Conservation (phyloP, 345 rosid species). For the Bruguiera parviflora region DNA sequence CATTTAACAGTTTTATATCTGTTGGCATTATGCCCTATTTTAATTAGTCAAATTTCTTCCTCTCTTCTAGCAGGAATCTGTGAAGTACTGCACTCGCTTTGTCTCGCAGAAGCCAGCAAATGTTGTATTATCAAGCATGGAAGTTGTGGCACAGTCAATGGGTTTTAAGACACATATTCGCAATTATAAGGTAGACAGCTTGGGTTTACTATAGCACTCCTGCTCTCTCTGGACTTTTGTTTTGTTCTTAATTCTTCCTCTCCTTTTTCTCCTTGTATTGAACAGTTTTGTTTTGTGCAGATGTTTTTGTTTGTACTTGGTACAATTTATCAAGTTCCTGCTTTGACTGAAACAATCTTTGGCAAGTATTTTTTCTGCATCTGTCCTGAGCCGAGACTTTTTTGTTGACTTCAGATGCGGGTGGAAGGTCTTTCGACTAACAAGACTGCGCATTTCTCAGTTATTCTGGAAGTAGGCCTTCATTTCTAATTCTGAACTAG, state of each 20-base stretch:
- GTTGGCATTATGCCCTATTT: background rate
- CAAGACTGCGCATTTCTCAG: constrained; percentile 66
- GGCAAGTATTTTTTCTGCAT: background rate
- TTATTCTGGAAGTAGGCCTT: constrained; percentile 66
- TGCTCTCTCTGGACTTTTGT: background rate
- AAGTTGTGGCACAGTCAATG: constrained; percentile 98
- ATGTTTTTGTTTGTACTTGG: background rate
- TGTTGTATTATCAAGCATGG: constrained; percentile 89
- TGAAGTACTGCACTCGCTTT: constrained; percentile 81
- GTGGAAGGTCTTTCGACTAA: constrained; percentile 82
- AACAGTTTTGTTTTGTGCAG: background rate
- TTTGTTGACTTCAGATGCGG: constrained; percentile 68
- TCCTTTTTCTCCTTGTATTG: background rate
- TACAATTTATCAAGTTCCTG: background rate
- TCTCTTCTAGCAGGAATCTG: constrained; percentile 53
- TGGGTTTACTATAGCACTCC: background rate
- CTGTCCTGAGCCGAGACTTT: background rate
- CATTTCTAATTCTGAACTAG: background rate
- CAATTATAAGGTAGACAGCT: constrained; percentile 67
- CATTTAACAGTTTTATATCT: too few species aligned
- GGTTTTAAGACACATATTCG: constrained; percentile 96
- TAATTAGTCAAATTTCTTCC: background rate
- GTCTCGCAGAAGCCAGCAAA: constrained; percentile 80
- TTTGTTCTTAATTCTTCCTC: background rate
- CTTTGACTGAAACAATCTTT: background rate